These are phyloP conservation scores for Trichoderma sp. DNA, from an alignment of 2,329 filamentous ascomycete genomes.

Conservation along the genomic window DNA sequence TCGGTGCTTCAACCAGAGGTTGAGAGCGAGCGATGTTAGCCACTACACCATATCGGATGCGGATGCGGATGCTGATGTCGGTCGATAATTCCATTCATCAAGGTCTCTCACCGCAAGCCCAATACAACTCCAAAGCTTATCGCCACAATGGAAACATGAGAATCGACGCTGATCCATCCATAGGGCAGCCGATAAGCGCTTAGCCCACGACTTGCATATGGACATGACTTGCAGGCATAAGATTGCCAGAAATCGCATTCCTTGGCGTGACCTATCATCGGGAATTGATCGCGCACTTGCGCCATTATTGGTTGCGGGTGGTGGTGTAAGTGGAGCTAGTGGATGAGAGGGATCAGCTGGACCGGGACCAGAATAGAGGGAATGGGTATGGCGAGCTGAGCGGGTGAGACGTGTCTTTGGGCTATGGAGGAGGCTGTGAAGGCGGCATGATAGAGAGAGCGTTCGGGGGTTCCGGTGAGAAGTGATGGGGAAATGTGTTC, in stretches of 20 bases:
- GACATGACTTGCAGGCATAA: constrained; percentile 1
- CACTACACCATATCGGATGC: constrained; percentile 36
- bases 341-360: constrained; percentile 8
- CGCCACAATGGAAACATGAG: not conserved
- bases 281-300: not conserved
- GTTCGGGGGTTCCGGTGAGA: not conserved
- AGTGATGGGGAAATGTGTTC: not conserved
- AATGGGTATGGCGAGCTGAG: not conserved
- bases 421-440: not conserved
- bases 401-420: not conserved
- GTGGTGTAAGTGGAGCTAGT: not conserved
- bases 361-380: not conserved
- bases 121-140: not conserved
- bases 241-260: not conserved
- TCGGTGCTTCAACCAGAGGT: constrained; percentile 24
- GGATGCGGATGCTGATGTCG: not conserved
- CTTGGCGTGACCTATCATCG: constrained; percentile 11
- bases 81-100: not conserved
- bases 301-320: constrained; percentile 1
- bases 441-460: not conserved
- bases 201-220: not conserved
- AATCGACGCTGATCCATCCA: not conserved
- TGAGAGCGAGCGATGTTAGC: constrained; percentile 38
- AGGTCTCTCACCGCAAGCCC: not conserved
- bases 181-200: not conserved